phyloP scores from a whole-genome alignment of 2,329 filamentous ascomycete species.

The Fusarium sublunatum region DNA sequence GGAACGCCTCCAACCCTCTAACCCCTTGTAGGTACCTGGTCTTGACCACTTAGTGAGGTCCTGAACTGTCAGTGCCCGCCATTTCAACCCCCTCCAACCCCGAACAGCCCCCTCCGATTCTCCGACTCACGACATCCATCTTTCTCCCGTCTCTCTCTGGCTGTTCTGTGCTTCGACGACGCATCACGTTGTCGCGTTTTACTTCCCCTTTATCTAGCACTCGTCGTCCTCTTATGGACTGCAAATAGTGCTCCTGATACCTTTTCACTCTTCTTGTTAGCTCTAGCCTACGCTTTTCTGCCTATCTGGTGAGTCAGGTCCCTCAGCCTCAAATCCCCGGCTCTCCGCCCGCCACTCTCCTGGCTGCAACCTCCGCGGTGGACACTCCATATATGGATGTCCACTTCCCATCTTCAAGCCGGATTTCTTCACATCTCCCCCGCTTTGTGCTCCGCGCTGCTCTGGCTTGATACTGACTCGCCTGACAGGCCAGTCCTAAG shows the following conservation, averaged over 20 bases:
- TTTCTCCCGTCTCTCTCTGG: conserved; percentile 41
- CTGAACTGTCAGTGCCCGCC: conserved; percentile 42
- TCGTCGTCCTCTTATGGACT: conserved; percentile 40
- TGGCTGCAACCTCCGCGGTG: conserved; percentile 33
- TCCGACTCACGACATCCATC: conserved; percentile 42
- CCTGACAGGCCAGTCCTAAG: conserved; percentile 31
- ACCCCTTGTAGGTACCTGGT: conserved; percentile 30
- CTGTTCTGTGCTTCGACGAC: conserved; percentile 33
- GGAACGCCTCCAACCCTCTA: conserved; percentile 31
- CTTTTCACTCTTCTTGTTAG: conserved; percentile 4
- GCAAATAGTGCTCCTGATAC: conserved; percentile 27
- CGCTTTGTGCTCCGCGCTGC: conserved; percentile 29
- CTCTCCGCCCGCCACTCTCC: conserved; percentile 34
- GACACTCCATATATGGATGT: conserved; percentile 41
- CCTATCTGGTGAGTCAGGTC: conserved; percentile 42
- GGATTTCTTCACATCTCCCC: conserved; percentile 30
- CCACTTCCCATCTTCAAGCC: conserved; percentile 37
- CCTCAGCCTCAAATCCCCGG: conserved; percentile 26
- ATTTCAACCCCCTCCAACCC: conserved; percentile 45
- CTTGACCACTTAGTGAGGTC: conserved; percentile 28
- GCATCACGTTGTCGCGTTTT: conserved; percentile 19
- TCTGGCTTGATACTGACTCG: conserved; percentile 37
- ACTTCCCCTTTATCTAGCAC: conserved; percentile 5
- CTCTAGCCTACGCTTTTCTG: conserved; percentile 26
- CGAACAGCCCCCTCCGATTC: conserved; percentile 41